A percentile compares a stretch with the other conserved stretches of the same genome.
These are phyloP conservation scores for Primulina huaijiensis DNA, from an alignment of 257 asterid genomes.

Conservation along the genomic window DNA sequence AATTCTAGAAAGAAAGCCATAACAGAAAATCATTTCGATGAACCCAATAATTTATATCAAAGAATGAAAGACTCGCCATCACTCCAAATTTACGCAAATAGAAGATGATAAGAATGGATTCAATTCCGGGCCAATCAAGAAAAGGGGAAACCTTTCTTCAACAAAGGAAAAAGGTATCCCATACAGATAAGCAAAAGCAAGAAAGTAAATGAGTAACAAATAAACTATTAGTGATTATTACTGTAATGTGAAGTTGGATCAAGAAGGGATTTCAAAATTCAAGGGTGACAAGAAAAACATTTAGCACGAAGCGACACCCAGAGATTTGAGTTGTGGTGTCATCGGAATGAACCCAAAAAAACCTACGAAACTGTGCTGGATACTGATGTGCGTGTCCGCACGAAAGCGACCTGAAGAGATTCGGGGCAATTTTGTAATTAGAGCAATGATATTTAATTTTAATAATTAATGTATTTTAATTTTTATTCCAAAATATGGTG, in stretches of 20 bases:
- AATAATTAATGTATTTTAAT: too few species aligned
- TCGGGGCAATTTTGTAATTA: too few species aligned
- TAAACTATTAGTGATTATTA: too few species aligned
- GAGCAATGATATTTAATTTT: too few species aligned
- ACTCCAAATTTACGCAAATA: constrained; percentile 4
- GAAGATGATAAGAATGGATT: not conserved
- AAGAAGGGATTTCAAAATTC: not conserved
- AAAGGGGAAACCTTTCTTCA: not conserved
- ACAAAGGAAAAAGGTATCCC: not conserved
- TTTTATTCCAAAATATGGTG: too few species aligned
- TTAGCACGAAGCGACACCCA: too few species aligned
- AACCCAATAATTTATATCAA: not conserved
- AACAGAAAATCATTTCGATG: not conserved
- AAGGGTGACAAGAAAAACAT: not conserved
- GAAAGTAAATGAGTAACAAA: not conserved
- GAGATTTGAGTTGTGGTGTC: not conserved
- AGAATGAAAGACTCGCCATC: not conserved
- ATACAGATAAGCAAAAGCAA: not conserved
- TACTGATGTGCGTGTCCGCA: not conserved
- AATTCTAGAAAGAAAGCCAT: constrained; percentile 17
- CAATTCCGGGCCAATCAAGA: constrained; percentile 13
- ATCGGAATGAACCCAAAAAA: not conserved
- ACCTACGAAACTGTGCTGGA: not conserved
- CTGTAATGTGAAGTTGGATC: not conserved
- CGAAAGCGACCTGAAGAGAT: too few species aligned